Conservation (phyloP, 1,139 yeast genomes). For the Hyphopichia wangnamkhiaoensis region DNA sequence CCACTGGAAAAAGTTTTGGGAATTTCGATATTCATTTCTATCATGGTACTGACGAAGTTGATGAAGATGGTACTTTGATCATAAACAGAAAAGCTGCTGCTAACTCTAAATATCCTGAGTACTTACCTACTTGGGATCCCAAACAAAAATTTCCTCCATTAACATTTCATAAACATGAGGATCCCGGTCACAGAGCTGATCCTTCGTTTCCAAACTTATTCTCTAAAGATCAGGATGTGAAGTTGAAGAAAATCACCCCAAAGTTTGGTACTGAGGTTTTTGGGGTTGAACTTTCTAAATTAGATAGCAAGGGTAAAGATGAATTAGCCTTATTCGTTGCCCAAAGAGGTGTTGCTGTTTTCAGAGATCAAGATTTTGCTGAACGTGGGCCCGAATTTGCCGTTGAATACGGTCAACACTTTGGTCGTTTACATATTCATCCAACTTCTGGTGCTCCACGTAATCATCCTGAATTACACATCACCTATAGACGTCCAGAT, state of each 20-base stretch:
- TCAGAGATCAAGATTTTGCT: slow-evolving; percentile 63
- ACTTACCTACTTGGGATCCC: slow-evolving; percentile 57
- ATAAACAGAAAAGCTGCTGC: slow-evolving; percentile 27
- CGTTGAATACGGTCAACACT: slow-evolving; percentile 56
- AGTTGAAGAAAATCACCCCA: slow-evolving; percentile 50
- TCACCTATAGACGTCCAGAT: slow-evolving; percentile 56
- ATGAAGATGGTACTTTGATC: slow-evolving; percentile 37
- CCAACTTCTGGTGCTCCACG: slow-evolving; percentile 71
- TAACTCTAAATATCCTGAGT: slow-evolving; percentile 37
- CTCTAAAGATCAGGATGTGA: slow-evolving; percentile 27
- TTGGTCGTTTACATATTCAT: slow-evolving; percentile 71
- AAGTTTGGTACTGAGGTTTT: slow-evolving; percentile 62
- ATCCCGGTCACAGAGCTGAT: slow-evolving; percentile 59
- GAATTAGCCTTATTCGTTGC: slow-evolving; percentile 65
- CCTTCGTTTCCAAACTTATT: slow-evolving; percentile 50
- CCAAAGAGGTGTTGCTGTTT: slow-evolving; percentile 64
- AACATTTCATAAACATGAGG: slow-evolving; percentile 49
- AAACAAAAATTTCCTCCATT: slow-evolving; percentile 43
- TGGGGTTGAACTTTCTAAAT: slow-evolving; percentile 56
- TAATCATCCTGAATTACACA: slow-evolving; percentile 57
- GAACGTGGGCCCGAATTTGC: slow-evolving; percentile 54
- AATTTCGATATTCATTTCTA: slow-evolving; percentile 45
- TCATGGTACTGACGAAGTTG: slow-evolving; percentile 40
- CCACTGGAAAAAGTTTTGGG: slow-evolving; percentile 21
- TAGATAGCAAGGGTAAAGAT: slow-evolving; percentile 52